Conservation (phyloP, 2,329 filamentous ascomycete species). For the Boeremia exigua region DNA sequence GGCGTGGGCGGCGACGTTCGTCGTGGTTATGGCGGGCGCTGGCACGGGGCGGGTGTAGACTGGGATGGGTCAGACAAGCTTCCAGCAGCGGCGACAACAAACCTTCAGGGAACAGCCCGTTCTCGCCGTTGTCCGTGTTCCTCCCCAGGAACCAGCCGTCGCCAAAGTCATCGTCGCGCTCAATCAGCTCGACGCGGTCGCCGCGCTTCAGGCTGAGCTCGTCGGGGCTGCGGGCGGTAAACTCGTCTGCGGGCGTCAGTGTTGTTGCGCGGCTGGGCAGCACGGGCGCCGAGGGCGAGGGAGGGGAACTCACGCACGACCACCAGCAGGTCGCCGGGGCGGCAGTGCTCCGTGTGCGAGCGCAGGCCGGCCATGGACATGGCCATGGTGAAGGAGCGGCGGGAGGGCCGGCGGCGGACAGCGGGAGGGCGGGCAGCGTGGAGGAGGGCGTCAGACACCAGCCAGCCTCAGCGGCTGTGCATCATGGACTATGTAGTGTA, state of each 20-base stretch:
- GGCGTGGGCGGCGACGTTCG: conserved; percentile 36
- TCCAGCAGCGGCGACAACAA: conserved; percentile 15
- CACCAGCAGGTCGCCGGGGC: conserved; percentile 70
- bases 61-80: conserved; percentile 42
- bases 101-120: conserved; percentile 85
- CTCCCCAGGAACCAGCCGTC: conserved; percentile 85
- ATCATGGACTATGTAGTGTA: conserved; percentile 9
- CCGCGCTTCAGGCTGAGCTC: conserved; percentile 88
- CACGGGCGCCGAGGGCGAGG: neutral
- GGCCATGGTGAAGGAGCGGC: conserved; percentile 33
- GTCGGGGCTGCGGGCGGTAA: conserved; percentile 87
- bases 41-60: conserved; percentile 68
- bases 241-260: conserved; percentile 71
- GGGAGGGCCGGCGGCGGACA: conserved; percentile 1
- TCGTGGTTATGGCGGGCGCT: conserved; percentile 45
- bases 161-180: conserved; percentile 86
- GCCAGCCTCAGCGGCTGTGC: conserved; percentile 11
- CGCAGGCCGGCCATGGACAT: conserved; percentile 21
- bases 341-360: conserved; percentile 56
- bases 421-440: neutral
- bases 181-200: conserved; percentile 81
- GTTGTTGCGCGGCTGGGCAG: neutral
- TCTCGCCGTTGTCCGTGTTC: conserved; percentile 75
- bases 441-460: conserved; percentile 8
- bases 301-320: conserved; percentile 69